Base-by-base conservation (phyloP, 148 eudicot genomes). In the Polygonum maritimum region DNA sequence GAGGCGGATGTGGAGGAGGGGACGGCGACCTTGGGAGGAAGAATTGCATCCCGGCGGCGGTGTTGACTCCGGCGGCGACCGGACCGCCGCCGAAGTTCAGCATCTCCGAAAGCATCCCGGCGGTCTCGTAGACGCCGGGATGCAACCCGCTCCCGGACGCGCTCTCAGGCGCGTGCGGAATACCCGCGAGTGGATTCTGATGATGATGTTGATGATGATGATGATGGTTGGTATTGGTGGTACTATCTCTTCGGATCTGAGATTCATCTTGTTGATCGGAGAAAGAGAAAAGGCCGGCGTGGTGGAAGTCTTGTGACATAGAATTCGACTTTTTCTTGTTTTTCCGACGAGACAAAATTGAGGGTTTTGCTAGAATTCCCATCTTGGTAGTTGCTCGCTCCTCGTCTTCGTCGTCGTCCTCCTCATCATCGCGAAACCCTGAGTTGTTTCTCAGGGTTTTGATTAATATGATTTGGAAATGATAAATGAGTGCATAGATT, bases 281-380 rank as follows among this genome's bases (percentile, higher is more conserved):
- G 70, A 73, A 79, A 71, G 67, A 35, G 44, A 77, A 82, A 54
- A 89, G 74, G 22, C 85, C 84, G 45, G n/a, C 19, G 35, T 74
- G 86, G 65, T 81, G 84, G 76, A 85, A 86, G 57, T 85, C 85
- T 78, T 87, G 87, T 83, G 96, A 89, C 98, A 93, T 93, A 85
- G 86, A 85, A 85, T 80, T 83, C 54, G 12, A 18, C 21, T 72
- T 44, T 41, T 2, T 18, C 36, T 4, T 5, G 15, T 1, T 1
- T 35, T 69, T 36, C 18, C 9, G 3, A 2, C 26, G 36, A 63
- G 9, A 18, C 1, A n/a, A 54, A 54, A 54, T 54, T 18, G 19
- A 7, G 3, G 60, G 22, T 9, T n/a, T 54, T 54, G 60, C 60
- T 54, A n/a, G n/a, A 5, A 57, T 21, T 57, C 31, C 63, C 33